phyloP scores from a whole-genome alignment of 495 filamentous ascomycete species.

The Talaromyces stipitatus region DNA sequence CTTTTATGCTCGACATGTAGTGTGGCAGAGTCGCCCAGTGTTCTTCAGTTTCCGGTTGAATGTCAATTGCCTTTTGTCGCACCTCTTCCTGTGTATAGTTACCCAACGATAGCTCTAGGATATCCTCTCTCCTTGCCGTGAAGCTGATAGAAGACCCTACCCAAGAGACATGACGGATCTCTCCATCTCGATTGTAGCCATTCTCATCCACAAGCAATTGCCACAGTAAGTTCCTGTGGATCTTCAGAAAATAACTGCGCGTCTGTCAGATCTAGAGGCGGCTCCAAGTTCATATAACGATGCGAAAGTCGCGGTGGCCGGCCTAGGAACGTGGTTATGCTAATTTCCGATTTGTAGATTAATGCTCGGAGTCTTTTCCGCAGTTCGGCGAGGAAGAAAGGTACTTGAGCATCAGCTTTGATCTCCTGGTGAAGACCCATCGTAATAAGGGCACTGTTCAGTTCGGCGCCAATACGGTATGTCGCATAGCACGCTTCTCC shows the following conservation, averaged over 20 bases:
- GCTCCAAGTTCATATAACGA: background rate
- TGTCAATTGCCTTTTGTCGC: background rate
- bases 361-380: background rate
- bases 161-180: background rate
- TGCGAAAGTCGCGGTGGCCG: background rate
- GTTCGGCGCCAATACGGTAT: background rate
- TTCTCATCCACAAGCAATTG: background rate
- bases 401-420: background rate
- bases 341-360: background rate
- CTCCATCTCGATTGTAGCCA: background rate
- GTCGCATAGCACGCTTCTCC: background rate
- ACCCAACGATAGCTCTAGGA: background rate
- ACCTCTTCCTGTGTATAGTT: background rate
- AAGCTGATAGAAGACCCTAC: background rate
- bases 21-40: background rate
- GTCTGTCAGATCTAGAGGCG: background rate
- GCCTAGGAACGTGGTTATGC: background rate
- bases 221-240: background rate
- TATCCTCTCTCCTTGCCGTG: background rate
- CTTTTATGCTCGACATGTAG: background rate
- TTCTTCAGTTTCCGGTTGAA: background rate
- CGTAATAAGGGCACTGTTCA: background rate
- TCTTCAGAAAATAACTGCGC: background rate
- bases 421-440: background rate
- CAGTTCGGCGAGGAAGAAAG: background rate